Evolutionary conservation across 2,329 filamentous ascomycete genomes (phyloP).

Genomic region (Fusarium dlaminii): DNA sequence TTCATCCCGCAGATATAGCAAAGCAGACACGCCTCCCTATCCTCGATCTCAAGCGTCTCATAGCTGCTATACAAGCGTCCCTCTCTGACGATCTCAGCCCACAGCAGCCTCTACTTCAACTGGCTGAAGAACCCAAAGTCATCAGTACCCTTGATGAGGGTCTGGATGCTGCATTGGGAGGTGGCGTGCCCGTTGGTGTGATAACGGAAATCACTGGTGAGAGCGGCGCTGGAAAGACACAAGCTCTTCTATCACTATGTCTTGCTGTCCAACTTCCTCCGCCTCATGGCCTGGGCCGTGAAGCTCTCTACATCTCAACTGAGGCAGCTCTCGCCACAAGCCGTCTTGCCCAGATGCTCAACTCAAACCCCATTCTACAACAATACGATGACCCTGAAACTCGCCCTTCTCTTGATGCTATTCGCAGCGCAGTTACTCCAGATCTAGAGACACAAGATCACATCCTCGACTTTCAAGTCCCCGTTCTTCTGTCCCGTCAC

Average conservation of each 20-base stretch:
- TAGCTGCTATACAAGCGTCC: constrained; percentile 71
- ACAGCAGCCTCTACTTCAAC: constrained; percentile 35
- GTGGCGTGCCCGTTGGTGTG: constrained; percentile 82
- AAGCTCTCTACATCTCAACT: constrained; percentile 93
- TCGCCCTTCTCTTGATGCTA: constrained; percentile 73
- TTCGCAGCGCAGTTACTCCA: constrained; percentile 83
- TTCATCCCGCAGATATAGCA: constrained; percentile 83
- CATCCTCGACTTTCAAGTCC: constrained; percentile 91
- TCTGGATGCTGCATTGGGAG: constrained; percentile 76
- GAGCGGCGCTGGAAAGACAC: constrained; percentile 94
- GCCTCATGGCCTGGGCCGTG: constrained; percentile 74
- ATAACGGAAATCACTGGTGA: constrained; percentile 93
- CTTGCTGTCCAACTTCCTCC: constrained; percentile 84
- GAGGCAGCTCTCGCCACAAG: constrained; percentile 85
- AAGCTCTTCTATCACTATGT: constrained; percentile 86
- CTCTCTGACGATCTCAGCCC: constrained; percentile 69
- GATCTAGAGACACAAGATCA: constrained; percentile 96
- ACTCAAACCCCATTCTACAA: constrained; percentile 69
- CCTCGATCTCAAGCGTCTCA: constrained; percentile 79
- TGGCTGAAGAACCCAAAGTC: constrained; percentile 8
- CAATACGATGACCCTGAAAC: constrained; percentile 32
- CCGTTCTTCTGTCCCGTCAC: constrained; percentile 80
- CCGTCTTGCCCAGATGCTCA: constrained; percentile 82
- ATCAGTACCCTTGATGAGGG: constrained; percentile 84
- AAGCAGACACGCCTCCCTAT: constrained; percentile 86